phyloP scores from a whole-genome alignment of 1,284 basidiomycete genomes.

The Pterula multifida region DNA sequence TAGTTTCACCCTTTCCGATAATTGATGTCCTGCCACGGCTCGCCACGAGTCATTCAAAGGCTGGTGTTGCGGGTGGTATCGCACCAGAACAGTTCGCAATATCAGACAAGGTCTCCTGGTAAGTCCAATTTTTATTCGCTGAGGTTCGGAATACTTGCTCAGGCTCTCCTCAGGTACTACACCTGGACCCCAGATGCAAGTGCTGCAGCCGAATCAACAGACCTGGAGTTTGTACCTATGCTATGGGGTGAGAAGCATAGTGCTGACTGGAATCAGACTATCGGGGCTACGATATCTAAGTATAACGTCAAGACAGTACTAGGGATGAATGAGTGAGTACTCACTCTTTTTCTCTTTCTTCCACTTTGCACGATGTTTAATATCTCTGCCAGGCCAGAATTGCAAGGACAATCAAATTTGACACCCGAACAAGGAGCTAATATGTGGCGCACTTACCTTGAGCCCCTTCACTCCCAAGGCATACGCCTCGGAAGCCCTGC shows the following conservation, averaged over 20 bases:
- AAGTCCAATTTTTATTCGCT: background rate
- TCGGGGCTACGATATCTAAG: conserved; percentile 26
- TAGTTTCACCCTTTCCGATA: no score
- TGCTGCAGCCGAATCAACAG: conserved; percentile 8
- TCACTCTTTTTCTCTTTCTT: background rate
- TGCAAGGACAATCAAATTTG: conserved; percentile 46
- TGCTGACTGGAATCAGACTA: conserved; percentile 23
- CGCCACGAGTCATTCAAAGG: background rate
- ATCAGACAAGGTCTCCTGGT: conserved; percentile 11
- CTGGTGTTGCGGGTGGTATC: background rate
- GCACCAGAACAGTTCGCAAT: conserved; percentile 7
- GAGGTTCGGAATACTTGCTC: no score
- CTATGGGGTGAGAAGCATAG: conserved; percentile 43
- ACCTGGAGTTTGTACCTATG: conserved; percentile 39
- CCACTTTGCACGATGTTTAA: background rate
- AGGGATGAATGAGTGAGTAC: conserved; percentile 58
- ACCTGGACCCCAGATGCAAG: conserved; percentile 31
- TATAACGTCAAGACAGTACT: conserved; percentile 38
- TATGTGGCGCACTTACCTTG: conserved; percentile 46
- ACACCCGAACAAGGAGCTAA: conserved; percentile 31
- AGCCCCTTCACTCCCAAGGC: conserved; percentile 36
- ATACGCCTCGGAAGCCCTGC: conserved; percentile 46
- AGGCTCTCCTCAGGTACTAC: conserved; percentile 27
- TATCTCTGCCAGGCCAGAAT: conserved; percentile 45
- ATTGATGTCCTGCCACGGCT: background rate